phyloP scores from a whole-genome alignment of 2,329 filamentous ascomycete species.

The Fusarium coicis region DNA sequence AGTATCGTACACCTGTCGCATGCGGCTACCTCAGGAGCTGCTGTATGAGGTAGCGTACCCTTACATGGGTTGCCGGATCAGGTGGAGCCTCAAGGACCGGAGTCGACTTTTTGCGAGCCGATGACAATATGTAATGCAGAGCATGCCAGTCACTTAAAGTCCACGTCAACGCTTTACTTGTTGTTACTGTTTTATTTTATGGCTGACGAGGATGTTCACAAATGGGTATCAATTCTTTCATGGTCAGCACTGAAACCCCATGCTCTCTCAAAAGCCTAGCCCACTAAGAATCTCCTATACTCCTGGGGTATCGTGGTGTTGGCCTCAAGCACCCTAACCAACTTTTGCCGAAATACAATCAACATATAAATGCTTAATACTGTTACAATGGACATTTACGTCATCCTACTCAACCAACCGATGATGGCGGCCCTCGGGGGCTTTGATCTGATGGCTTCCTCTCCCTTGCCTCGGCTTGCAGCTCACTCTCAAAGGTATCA shows the following conservation, averaged over 20 bases:
- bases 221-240: background rate
- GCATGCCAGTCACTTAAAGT: slow-evolving; percentile 15
- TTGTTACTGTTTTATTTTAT: background rate
- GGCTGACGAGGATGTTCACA: too few species aligned
- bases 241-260: background rate
- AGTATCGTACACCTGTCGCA: slow-evolving; percentile 46
- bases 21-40: slow-evolving; percentile 45
- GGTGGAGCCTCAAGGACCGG: slow-evolving; percentile 39
- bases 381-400: background rate
- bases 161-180: slow-evolving; percentile 8
- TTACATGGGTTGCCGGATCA: slow-evolving; percentile 30
- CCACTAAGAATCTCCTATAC: slow-evolving; percentile 1
- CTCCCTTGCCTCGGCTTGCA: slow-evolving; percentile 62
- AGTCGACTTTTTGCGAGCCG: slow-evolving; percentile 47
- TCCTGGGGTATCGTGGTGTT: slow-evolving; percentile 16
- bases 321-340: background rate
- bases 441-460: slow-evolving; percentile 47
- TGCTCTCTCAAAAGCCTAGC: slow-evolving; percentile 11
- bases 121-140: slow-evolving; percentile 5
- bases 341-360: background rate
- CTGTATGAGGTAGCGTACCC: slow-evolving; percentile 29
- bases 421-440: slow-evolving; percentile 39
- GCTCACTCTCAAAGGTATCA: slow-evolving; percentile 74
- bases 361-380: background rate
- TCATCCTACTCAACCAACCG: slow-evolving; percentile 18